A percentile compares a stretch with the other conserved stretches of the same genome.
Evolutionary conservation across 1,284 basidiomycete genomes (phyloP).

Genomic region (Trichosporon inkin): DNA sequence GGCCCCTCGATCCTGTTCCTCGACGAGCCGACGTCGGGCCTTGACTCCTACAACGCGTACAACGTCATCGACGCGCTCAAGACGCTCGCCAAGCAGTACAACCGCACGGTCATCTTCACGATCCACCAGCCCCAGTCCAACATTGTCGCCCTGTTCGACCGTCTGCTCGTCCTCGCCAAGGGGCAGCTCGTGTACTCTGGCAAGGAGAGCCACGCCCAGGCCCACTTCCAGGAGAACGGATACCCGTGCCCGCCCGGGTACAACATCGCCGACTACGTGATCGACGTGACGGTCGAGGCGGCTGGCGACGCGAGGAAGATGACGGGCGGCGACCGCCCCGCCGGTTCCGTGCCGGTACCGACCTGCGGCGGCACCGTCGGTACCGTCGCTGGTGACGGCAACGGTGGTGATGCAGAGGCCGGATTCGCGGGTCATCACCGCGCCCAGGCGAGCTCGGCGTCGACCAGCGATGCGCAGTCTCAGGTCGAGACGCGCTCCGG

Average conservation of each 20-base stretch:
- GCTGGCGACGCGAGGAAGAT: conserved; percentile 44
- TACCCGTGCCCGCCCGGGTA: conserved; percentile 88
- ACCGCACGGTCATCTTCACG: conserved; percentile 85
- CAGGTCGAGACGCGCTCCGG: background rate
- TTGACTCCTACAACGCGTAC: conserved; percentile 91
- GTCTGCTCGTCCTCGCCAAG: conserved; percentile 76
- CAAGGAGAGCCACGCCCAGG: conserved; percentile 65
- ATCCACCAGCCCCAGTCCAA: conserved; percentile 98
- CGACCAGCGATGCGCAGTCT: background rate
- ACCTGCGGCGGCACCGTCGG: conserved; percentile 15
- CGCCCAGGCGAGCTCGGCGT: background rate
- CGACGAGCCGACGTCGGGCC: conserved; percentile 91
- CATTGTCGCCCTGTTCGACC: conserved; percentile 92
- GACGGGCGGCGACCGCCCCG: conserved; percentile 28
- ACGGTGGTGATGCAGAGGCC: conserved; percentile 19
- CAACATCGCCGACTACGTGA: conserved; percentile 93
- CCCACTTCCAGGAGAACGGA: conserved; percentile 74
- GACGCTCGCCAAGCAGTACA: conserved; percentile 78
- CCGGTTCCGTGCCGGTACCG: background rate
- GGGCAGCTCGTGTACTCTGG: conserved; percentile 83
- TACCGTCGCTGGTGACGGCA: conserved; percentile 21
- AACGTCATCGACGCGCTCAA: conserved; percentile 89
- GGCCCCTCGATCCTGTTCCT: conserved; percentile 92
- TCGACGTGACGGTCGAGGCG: conserved; percentile 81
- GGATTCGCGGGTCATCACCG: conserved; percentile 12